Base-by-base conservation (phyloP, 257 asterid species). In the Solanum pinnatisectum region DNA sequence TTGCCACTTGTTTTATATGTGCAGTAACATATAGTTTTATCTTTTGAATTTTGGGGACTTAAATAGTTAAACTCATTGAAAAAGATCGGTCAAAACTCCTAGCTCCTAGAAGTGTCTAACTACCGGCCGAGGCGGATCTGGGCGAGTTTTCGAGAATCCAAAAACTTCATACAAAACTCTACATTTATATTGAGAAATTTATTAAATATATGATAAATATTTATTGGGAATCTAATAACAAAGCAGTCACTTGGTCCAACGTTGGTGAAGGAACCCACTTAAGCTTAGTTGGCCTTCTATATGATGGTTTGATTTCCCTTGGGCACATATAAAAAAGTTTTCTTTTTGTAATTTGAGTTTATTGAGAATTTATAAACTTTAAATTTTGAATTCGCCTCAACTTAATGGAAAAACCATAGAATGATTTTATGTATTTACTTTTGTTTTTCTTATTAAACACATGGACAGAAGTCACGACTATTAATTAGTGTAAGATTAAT, bases 161-260 rank as follows among this genome's bases (percentile, higher is more conserved):
- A 0, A 16, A 49, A 16, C 10, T 16, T 52, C 0, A 0, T 16
- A 52, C 0, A 0, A 2, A 52, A 52, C 9, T 16, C 10, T 52
- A 52, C 10, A 2, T 16, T 52, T 52, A 5, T 52, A 52, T 52
- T 52, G n/a, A 16, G 23, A 5, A 52, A 52, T 52, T 1, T 52
- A 52, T 52, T 52, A 52, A 52, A 52, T 52, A 16, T 52, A 16
- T 5, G 16, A 52, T 0, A 52, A 52, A 52, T 16, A 16, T 52
- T 1, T 52, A 5, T 15, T 2, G 22, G 8, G 1, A 52, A 16
- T 0, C 20, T 0, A 52, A 52, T 52, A 52, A 52, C 60, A 52
- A 52, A 15, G 8, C 3, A 52, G 22, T 52, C 60, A 52, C 60
- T 52, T 52, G 23, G 60, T 52, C 23, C 60, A 15, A 52, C 60